Base-by-base conservation (phyloP, 495 filamentous ascomycete genomes). In the Penicillium antarcticum region DNA sequence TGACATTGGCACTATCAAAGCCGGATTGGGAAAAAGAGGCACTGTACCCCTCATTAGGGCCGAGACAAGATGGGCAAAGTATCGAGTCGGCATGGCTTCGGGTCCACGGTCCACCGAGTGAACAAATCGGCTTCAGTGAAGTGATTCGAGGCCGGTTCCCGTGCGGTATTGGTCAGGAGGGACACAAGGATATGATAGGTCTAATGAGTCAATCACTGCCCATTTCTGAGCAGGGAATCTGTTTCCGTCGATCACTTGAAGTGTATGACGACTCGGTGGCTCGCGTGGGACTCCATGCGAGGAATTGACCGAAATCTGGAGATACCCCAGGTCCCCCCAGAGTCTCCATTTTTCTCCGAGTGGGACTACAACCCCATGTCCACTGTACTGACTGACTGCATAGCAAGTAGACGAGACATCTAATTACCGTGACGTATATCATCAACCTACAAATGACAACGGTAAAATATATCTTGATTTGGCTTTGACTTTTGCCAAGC, bases 21-120 rank as follows among this genome's bases (percentile, higher is more conserved):
- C 56, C 56, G 53, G 60, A 63, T 63, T 43, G 51, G 56, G 56
- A 34, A 40, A 19, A 19, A 33, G 42, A 45, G 23, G 11, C 29
- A 49, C 33, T n/a, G 13, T 2, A 35, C 7, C 38, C 34, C 34
- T 14, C 34, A 6, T 16, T 14, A 13, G 34, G 34, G 34, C 34
- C 34, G 34, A 16, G 34, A 13, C 34, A 10, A 36, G 12, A 36
- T 9, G n/a, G 23, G 48, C 14, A 24, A 26, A 38, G 18, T 17
- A 34, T 19, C 35, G 35, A 49, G 23, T 53, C 45, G 45, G 45
- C 42, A 40, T 29, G 4, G 1, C 34, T 41, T 13, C 47, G 26
- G 56, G 56, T 45, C 48, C 52, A 59, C 52, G n/a, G n/a, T n/a
- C n/a, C n/a, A n/a, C n/a, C 44, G 39, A 36, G 10, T 24, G 42